Base-by-base conservation (phyloP, 2,329 filamentous ascomycete genomes). In the Macrophomina pseudophaseolina region DNA sequence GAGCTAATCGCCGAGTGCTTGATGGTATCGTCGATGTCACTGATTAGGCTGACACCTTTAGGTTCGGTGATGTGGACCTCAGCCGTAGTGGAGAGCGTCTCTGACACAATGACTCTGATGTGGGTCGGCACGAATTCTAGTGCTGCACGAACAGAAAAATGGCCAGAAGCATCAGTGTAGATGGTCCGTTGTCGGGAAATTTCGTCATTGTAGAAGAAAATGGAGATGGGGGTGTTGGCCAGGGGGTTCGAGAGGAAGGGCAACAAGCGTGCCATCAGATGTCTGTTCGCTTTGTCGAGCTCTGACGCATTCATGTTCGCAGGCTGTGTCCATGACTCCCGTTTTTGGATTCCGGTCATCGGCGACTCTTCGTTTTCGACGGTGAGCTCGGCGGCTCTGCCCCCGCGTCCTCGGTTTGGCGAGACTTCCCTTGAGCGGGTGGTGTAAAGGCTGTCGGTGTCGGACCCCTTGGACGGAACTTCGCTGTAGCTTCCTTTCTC, bases 21-120 rank as follows among this genome's bases (percentile, higher is more conserved):
- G 75, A 99, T 90, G 0, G 95, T 99, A 78, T 99, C 95, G 74
- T 99, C 95, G 69, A 99, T 95, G 76, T 99, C 95, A 76, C 93
- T 98, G 76, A 99, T 98, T 67, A 99, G 75, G 77, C 94, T 98
- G 69, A 99, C 87, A 48, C 95, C 95, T 28, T 82, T 83, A 0
- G 91, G 87, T 67, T 94, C 90, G 4, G 91, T 93, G 60, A 98
- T 82, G 48, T 88, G 84, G 52, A 99, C 85, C 65, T 91, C 86
- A 69, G 95, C 91, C 1, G 90, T 92, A 0, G 89, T 90, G 16
- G 94, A 97, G 3, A 99, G 83, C 67, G 90, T 86, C 74, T 97
- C 93, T 12, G 91, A 94, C 5, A 93, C 94, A 18, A 99, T 81
- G 1, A 99, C 91, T 51, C 93, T 87, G 30, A 97, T 89, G 75